phyloP scores from a whole-genome alignment of 306 rosid genomes.

The Glycine tomentella region DNA sequence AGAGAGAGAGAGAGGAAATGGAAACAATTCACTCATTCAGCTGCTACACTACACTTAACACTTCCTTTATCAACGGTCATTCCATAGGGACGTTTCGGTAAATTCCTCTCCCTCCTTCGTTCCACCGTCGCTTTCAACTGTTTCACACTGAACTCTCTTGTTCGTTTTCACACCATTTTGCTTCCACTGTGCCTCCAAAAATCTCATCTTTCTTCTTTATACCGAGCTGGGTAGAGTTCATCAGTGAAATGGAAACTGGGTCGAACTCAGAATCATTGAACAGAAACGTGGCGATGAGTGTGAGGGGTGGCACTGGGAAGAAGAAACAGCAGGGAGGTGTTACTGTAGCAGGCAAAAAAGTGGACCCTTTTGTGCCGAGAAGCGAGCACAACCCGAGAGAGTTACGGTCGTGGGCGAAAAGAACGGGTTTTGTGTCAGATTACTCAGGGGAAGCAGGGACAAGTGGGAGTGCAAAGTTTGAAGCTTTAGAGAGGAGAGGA shows the following conservation, averaged over 20 bases:
- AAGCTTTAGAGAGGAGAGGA: slow-evolving; percentile 58
- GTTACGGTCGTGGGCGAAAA: slow-evolving; percentile 90
- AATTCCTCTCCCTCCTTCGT: slow-evolving; percentile 33
- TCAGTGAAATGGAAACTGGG: slow-evolving; percentile 60
- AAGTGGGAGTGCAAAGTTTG: slow-evolving; percentile 63
- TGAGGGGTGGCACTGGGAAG: slow-evolving; percentile 46
- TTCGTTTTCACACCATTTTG: slow-evolving; percentile 32
- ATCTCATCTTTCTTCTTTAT: slow-evolving; percentile 27
- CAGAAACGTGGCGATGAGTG: slow-evolving; percentile 41
- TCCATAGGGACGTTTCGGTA: slow-evolving; percentile 47
- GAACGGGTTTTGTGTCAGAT: slow-evolving; percentile 91
- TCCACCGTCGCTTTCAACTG: not conserved
- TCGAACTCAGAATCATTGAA: slow-evolving; percentile 48
- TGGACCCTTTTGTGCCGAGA: slow-evolving; percentile 73
- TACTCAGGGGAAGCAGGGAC: slow-evolving; percentile 75
- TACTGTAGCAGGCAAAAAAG: slow-evolving; percentile 35
- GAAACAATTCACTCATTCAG: not conserved
- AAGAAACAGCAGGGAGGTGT: slow-evolving; percentile 38
- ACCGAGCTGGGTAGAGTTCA: not conserved
- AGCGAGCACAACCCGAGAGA: slow-evolving; percentile 78
- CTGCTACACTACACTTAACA: not conserved
- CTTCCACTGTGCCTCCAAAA: slow-evolving; percentile 34
- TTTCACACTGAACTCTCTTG: slow-evolving; percentile 29
- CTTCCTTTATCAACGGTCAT: slow-evolving; percentile 51
- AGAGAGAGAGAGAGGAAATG: not conserved